Base-by-base conservation (phyloP, 768 basidiomycete species). In the Kwoniella sp. region DNA sequence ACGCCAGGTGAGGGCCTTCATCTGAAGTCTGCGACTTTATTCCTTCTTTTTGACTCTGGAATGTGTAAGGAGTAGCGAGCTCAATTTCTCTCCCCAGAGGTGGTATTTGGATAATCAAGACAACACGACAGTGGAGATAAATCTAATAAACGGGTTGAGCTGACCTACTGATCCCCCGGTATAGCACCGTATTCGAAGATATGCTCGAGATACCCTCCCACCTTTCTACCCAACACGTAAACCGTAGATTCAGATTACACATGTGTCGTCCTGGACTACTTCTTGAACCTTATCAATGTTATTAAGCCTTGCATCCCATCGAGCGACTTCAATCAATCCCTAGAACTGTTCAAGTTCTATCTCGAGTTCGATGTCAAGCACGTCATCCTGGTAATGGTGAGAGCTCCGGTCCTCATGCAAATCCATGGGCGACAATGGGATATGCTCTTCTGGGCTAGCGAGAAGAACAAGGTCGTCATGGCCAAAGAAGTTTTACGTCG, bases 221-320 rank as follows among this genome's bases (percentile, higher is more conserved):
- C 33, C 33, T 5, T 6, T 13, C 33, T 33, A 33, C 33, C 5
- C 5, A 6, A 5, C 13, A 33, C 33, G 5, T 6, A 24, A 15
- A 27, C 25, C 24, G 7, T 52, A 17, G 50, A 52, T 19, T 3
- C 25, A 17, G 17, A 21, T 19, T 25, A 21, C 25, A 12, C 17
- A 17, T 33, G 7, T 33, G 5, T 13, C 13, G 50, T 52, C 2
- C 24, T 52, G 7, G 53, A 55, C 53, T 29, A 49, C 3, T 59
- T 59, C 58, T 26, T 59, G 2, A 27, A 49, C 25, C 47, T 59
- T 13, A n/a, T 59, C 29, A 59, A 51, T 36, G 58, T 59, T 4
- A 9, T 36, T 12, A 59, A 37, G 2, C 49, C 58, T 21, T 7
- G 24, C 4, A 51, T 51, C 5, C 49, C 58, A 9, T 9, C n/a